Base-by-base conservation (phyloP, 495 filamentous ascomycete genomes). In the Tuber microsphaerosporum region DNA sequence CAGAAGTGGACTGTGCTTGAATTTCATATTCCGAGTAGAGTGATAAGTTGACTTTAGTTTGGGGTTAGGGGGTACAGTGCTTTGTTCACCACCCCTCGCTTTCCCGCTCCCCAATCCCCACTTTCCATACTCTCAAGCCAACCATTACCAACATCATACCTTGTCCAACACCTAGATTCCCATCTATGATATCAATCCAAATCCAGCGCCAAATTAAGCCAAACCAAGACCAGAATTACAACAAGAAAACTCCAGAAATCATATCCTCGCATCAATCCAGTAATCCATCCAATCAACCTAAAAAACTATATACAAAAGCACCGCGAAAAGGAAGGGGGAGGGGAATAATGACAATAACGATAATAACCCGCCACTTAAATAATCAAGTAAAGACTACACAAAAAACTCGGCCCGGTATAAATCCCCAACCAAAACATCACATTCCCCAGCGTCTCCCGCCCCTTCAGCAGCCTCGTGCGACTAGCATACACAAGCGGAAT, bases 381-480 rank as follows among this genome's bases (percentile, higher is more conserved):
- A 73, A 92, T 89, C 76, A 93, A 74, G 82, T 93, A 93, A 79
- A 93, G 82, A 65, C 88, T 90, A 76, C 91, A 92, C 72, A 92
- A 81, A 74, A 92, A 84, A 83, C 91, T 92, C 22, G 91, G 91
- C 16, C 90, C 91, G 5, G 88, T 89, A 75, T 91, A 91, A 10
- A 91, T 88, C 5, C 91, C 91, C 48, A 91, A 76, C 91, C 91
- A 93, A 80, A 93, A 93, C 7, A 92, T 83, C 39, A 92, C 83
- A 82, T 93, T 93, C 1, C 91, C 91, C 65, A 93, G 71, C 4
- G 88, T 87, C 71, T 85, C 84, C 78, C 86, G 85, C 48, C 87
- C 86, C 61, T 87, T 89, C 81, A 93, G 84, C 77, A 88, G 86
- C 76, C 85, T 88, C 0, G 89, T 90, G 79, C 89, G 84, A 76